Evolutionary conservation across 1,139 yeast genomes (phyloP).

Genomic region (Diutina neorugosa): DNA sequence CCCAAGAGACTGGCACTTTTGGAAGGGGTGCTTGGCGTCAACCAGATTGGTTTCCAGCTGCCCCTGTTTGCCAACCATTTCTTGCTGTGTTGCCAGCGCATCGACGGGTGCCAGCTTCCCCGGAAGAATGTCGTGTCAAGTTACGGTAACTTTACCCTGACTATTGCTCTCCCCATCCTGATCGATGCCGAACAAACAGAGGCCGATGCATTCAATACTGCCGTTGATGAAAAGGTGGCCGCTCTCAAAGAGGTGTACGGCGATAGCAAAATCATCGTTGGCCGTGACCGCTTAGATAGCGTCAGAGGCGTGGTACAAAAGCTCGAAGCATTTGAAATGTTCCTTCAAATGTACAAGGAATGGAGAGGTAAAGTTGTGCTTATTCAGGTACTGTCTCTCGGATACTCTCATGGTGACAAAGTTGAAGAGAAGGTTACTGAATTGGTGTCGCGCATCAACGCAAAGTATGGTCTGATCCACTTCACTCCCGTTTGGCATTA

Average conservation of each 20-base stretch:
- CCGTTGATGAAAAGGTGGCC: conserved; percentile 24
- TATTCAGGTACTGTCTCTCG: conserved; percentile 86
- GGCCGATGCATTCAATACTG: conserved; percentile 36
- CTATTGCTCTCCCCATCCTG: conserved; percentile 75
- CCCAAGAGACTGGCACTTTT: conserved; percentile 72
- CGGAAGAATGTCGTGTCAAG: conserved; percentile 50
- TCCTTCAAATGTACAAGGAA: conserved; percentile 81
- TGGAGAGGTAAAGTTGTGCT: conserved; percentile 82
- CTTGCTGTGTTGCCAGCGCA: conserved; percentile 75
- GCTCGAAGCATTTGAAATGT: conserved; percentile 68
- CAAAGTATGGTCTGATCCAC: conserved; percentile 69
- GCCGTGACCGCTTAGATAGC: conserved; percentile 69
- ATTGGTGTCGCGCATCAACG: conserved; percentile 65
- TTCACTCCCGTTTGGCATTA: conserved; percentile 83
- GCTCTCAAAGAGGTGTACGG: conserved; percentile 57
- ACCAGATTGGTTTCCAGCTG: conserved; percentile 76
- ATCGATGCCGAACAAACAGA: conserved; percentile 61
- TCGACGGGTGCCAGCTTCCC: conserved; percentile 54
- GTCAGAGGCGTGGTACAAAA: conserved; percentile 81
- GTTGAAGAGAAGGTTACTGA: conserved; percentile 75
- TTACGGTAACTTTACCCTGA: conserved; percentile 64
- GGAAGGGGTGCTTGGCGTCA: conserved; percentile 88
- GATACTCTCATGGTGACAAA: conserved; percentile 34
- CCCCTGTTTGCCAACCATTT: conserved; percentile 84
- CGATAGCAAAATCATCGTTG: conserved; percentile 67